Conservation (phyloP, 129 eudicot species). For the carrot (Daucus carota) region DH1_v3.0 NC_030388.2:10139501-10140000, state of each 20-base stretch:
- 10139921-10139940: constrained; percentile 51
- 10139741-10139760: background rate
- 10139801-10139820: background rate
- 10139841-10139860: too few relatives aligned
- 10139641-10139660: too few relatives aligned
- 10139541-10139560: too few relatives aligned
- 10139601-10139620: too few relatives aligned
- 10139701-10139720: too few relatives aligned
- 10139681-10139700: background rate
- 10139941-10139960: constrained; percentile 73
- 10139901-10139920: constrained; percentile 77
- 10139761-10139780: too few relatives aligned
- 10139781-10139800: background rate
- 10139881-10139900: constrained; percentile 70
- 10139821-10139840: background rate
- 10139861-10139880: constrained; percentile 20
- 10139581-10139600: too few relatives aligned
- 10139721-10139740: too few relatives aligned
- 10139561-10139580: too few relatives aligned
- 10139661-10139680: background rate
- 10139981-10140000: constrained; percentile 43
- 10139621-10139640: too few relatives aligned
- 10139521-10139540: too few relatives aligned
- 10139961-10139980: constrained; percentile 39
- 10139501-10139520: too few relatives aligned